These are phyloP conservation scores for Styphnolobium japonicum DNA, from an alignment of 306 rosid genomes.

Conservation along the genomic window DNA sequence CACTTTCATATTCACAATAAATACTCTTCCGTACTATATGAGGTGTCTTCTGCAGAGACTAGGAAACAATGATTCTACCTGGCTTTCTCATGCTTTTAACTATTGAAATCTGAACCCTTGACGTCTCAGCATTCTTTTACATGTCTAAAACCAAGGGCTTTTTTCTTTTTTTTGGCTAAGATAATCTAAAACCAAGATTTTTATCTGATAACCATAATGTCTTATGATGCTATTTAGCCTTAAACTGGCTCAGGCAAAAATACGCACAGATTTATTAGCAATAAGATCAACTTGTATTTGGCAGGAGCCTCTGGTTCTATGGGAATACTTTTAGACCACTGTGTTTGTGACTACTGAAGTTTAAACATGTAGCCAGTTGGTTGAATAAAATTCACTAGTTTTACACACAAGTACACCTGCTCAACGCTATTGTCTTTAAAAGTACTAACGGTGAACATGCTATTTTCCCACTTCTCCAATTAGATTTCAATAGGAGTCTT, in stretches of 20 bases:
- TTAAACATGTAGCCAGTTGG: not conserved
- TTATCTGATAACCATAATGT: too few relatives aligned
- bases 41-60: not conserved
- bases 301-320: not conserved
- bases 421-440: not conserved
- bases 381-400: not conserved
- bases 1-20: slow-evolving; percentile 5
- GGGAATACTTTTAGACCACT: not conserved
- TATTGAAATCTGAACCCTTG: not conserved
- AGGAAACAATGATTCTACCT: not conserved
- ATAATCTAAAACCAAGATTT: not conserved
- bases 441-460: too few relatives aligned
- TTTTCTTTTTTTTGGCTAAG: not conserved
- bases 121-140: not conserved
- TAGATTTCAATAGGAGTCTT: too few relatives aligned
- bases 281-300: not conserved
- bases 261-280: not conserved
- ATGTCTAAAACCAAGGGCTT: not conserved
- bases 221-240: not conserved
- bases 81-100: not conserved
- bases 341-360: not conserved
- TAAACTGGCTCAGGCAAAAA: not conserved
- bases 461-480: too few relatives aligned
- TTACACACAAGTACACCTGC: not conserved
- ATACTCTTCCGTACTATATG: not conserved